These are phyloP conservation scores for Cercospora sp. DNA, from an alignment of 2,329 filamentous ascomycete species.

Conservation along the genomic window DNA sequence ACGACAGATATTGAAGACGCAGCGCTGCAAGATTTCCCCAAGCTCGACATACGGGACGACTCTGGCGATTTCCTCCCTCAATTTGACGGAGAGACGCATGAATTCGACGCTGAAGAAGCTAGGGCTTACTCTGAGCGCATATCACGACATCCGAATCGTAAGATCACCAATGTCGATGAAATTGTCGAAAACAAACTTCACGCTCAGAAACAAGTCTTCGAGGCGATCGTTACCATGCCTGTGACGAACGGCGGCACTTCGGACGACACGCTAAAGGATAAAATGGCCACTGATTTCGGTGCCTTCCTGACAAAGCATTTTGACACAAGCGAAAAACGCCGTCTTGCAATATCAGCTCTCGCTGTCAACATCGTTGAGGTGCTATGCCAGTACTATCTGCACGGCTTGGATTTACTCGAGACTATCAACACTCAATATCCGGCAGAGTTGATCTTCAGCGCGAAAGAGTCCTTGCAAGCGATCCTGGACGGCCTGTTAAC, in stretches of 20 bases:
- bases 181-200: neutral
- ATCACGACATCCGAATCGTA: neutral
- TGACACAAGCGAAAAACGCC: neutral
- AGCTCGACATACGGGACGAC: neutral
- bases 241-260: neutral
- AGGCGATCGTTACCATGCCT: neutral
- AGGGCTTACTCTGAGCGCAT: neutral
- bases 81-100: neutral
- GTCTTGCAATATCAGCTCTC: neutral
- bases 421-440: neutral
- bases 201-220: neutral
- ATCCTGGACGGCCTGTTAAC: neutral
- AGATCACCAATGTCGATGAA: neutral
- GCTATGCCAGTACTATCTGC: neutral
- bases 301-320: neutral
- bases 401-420: neutral
- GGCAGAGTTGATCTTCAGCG: neutral
- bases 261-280: neutral
- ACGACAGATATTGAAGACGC: neutral
- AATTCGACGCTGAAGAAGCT: neutral
- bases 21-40: neutral
- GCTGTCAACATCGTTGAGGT: neutral
- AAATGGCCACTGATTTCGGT: neutral
- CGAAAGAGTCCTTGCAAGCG: neutral
- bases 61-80: neutral